phyloP scores from a whole-genome alignment of 352 stramenopile genomes.

The Globisporangium okanoganense region DNA sequence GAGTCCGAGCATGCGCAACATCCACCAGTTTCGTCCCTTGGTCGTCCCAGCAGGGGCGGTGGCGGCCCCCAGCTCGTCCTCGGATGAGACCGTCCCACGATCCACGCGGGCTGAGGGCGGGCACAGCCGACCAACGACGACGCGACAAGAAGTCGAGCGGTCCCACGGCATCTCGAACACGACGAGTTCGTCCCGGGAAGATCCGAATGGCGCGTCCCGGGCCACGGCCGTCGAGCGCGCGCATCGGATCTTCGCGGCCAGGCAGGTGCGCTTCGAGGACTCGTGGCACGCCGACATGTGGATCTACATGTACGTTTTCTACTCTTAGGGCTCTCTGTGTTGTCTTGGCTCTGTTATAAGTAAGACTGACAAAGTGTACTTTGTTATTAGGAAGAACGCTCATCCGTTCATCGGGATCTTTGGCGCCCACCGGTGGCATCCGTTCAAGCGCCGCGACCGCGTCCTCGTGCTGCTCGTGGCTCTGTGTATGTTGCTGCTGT shows the following conservation, averaged over 20 bases:
- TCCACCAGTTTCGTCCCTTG: constrained; percentile 31
- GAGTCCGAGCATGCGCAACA: constrained; percentile 26
- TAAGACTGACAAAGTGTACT: too few species aligned
- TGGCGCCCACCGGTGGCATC: constrained; percentile 42
- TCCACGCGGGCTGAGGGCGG: background rate
- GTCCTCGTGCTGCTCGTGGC: constrained; percentile 42
- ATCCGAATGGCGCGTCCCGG: constrained; percentile 8
- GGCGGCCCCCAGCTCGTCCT: background rate
- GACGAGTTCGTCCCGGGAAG: constrained; percentile 2
- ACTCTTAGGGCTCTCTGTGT: too few species aligned
- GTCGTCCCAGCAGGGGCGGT: constrained; percentile 1
- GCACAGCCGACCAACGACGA: constrained; percentile 11
- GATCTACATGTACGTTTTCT: constrained; percentile 52
- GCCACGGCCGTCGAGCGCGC: constrained; percentile 20
- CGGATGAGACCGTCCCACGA: background rate
- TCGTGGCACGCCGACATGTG: constrained; percentile 38
- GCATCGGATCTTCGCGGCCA: constrained; percentile 41
- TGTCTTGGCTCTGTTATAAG: too few species aligned
- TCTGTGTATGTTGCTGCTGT: constrained; percentile 28
- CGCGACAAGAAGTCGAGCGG: constrained; percentile 14
- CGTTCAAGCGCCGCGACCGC: constrained; percentile 47
- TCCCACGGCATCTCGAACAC: constrained; percentile 16
- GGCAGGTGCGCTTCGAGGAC: constrained; percentile 45
- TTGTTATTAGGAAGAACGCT: constrained; percentile 45
- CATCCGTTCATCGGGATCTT: constrained; percentile 44